These are phyloP conservation scores for Heterococcus sp. DNA, from an alignment of 108 stramenopile species.

Conservation along the genomic window DNA sequence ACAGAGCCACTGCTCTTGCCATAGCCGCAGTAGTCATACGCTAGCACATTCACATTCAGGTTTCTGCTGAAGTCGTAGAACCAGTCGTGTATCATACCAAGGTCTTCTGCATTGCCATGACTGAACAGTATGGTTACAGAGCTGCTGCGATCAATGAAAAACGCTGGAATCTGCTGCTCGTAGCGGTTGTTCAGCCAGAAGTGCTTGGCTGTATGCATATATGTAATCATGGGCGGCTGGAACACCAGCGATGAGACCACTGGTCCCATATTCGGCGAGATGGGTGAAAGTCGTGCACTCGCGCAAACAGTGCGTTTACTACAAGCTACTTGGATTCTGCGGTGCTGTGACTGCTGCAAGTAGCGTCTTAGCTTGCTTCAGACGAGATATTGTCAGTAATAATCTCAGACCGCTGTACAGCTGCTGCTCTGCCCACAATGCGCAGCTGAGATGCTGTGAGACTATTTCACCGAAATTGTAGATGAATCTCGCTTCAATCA, in stretches of 20 bases:
- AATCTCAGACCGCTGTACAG: no score
- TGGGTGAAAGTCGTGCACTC: no score
- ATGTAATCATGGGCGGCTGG: slow-evolving; percentile 43
- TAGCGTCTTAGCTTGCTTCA: no score
- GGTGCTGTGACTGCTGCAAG: no score
- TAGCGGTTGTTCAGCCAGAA: slow-evolving; percentile 41
- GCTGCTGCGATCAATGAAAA: slow-evolving; percentile 39
- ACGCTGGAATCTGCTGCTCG: slow-evolving; percentile 33
- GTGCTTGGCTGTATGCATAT: slow-evolving; percentile 38
- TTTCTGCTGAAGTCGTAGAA: slow-evolving; percentile 51
- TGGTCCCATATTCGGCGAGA: no score
- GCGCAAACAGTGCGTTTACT: no score
- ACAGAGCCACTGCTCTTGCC: slow-evolving; percentile 64
- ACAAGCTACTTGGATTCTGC: no score
- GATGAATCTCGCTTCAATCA: no score
- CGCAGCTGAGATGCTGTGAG: no score
- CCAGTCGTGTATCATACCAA: slow-evolving; percentile 49
- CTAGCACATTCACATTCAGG: slow-evolving; percentile 85
- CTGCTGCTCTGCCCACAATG: no score
- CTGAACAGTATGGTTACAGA: slow-evolving; percentile 35
- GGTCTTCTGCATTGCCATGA: slow-evolving; percentile 50
- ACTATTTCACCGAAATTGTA: no score
- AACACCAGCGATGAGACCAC: slow-evolving; percentile 42
- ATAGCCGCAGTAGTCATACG: slow-evolving; percentile 94
- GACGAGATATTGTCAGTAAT: no score